A percentile compares a stretch with the other conserved stretches of the same genome.
phyloP scores from a whole-genome alignment of 345 rosid genomes.

The Trapa bicornis region DNA sequence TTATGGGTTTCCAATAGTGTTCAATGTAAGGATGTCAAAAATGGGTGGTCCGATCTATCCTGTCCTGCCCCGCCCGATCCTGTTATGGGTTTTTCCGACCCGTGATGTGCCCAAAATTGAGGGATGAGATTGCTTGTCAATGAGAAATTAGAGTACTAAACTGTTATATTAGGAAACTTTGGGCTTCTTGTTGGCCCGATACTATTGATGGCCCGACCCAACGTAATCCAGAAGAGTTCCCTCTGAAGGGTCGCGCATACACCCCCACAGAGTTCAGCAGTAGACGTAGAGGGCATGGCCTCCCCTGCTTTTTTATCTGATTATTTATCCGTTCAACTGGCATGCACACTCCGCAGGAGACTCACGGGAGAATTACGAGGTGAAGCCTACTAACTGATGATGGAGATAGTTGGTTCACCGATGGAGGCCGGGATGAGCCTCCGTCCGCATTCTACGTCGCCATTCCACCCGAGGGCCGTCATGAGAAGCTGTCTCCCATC shows the following conservation, averaged over 20 bases:
- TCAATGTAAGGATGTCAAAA: no score
- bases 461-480: conserved; percentile 40
- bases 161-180: no score
- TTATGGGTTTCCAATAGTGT: no score
- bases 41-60: no score
- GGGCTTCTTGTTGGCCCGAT: not conserved
- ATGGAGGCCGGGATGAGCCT: conserved; percentile 69
- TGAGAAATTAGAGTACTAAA: no score
- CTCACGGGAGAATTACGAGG: not conserved
- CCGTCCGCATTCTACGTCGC: conserved; percentile 51
- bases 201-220: not conserved
- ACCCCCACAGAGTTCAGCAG: not conserved
- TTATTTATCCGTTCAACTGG: not conserved
- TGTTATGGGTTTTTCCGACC: no score
- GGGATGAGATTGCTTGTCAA: no score
- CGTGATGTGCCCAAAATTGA: no score
- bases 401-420: not conserved
- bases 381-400: not conserved
- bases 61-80: no score
- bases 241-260: not conserved
- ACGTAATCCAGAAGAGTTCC: not conserved
- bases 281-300: not conserved
- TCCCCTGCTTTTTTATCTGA: conserved; percentile 2
- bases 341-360: not conserved
- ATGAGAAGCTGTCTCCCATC: conserved; percentile 30